Evolutionary conservation across 2,329 filamentous ascomycete genomes (phyloP).

Genomic region (Alternaria angustiovoidea): DNA sequence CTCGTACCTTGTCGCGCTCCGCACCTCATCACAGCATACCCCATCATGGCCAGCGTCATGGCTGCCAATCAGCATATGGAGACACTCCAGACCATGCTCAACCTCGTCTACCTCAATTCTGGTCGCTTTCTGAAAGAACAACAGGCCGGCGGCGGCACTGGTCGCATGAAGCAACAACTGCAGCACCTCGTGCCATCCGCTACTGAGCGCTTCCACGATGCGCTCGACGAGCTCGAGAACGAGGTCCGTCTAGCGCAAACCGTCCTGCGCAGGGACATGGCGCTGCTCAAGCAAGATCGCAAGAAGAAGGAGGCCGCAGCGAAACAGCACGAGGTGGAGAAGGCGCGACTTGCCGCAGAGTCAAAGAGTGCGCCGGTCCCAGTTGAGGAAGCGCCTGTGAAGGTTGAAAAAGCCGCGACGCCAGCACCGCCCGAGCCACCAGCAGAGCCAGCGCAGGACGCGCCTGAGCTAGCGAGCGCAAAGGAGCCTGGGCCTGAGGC

Average conservation of each 20-base stretch:
- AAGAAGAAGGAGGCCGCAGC: constrained; percentile 47
- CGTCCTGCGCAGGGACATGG: constrained; percentile 49
- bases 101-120: constrained; percentile 55
- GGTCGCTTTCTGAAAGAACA: constrained; percentile 57
- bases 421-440: constrained; percentile 21
- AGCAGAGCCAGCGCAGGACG: constrained; percentile 6
- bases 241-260: constrained; percentile 51
- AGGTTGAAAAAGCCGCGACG: constrained; percentile 23
- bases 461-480: constrained; percentile 15
- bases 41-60: constrained; percentile 27
- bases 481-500: constrained; percentile 21
- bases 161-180: constrained; percentile 42
- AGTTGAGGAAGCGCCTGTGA: constrained; percentile 17
- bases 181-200: constrained; percentile 54
- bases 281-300: constrained; percentile 46
- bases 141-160: constrained; percentile 38
- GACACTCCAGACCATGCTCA: constrained; percentile 57
- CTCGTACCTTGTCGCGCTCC: background rate
- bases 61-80: constrained; percentile 46
- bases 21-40: background rate
- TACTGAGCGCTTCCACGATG: constrained; percentile 56
- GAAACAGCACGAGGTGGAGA: constrained; percentile 42
- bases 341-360: constrained; percentile 41
- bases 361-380: constrained; percentile 24
- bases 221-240: constrained; percentile 61